Evolutionary conservation across 2,329 filamentous ascomycete species (phyloP).

Genomic region (Fusarium siculi): DNA sequence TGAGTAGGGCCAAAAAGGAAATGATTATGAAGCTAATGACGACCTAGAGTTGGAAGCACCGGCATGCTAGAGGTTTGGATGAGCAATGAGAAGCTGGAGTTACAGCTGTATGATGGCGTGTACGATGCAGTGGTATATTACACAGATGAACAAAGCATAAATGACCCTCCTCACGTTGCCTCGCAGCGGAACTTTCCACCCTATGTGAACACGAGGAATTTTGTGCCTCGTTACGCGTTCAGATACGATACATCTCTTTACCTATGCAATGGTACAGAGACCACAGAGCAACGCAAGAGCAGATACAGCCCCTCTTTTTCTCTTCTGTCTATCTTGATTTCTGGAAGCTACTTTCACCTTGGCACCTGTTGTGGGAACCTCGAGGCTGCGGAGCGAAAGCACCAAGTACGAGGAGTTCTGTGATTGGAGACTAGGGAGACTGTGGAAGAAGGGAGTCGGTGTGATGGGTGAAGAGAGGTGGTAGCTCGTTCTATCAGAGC

Average conservation of each 20-base stretch:
- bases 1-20: conserved; percentile 40
- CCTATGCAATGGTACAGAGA: conserved; percentile 64
- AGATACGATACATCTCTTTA: conserved; percentile 74
- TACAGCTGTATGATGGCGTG: conserved; percentile 27
- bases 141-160: conserved; percentile 43
- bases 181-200: conserved; percentile 14
- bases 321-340: neutral
- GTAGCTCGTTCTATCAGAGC: conserved; percentile 71
- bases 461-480: conserved; percentile 4
- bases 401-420: conserved; percentile 41
- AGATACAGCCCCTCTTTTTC: conserved; percentile 45
- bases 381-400: conserved; percentile 46
- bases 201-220: neutral
- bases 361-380: conserved; percentile 2
- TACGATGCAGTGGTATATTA: conserved; percentile 44
- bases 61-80: conserved; percentile 14
- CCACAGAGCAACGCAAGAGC: conserved; percentile 71
- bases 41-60: conserved; percentile 18
- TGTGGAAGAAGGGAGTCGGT: conserved; percentile 35
- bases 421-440: neutral
- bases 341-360: neutral
- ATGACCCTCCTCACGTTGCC: conserved; percentile 42
- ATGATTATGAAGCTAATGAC: conserved; percentile 17
- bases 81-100: conserved; percentile 6
- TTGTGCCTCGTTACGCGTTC: conserved; percentile 57